Base-by-base conservation (phyloP, 2,329 filamentous ascomycete genomes). In the Torrubiellomyces zombiae region DNA sequence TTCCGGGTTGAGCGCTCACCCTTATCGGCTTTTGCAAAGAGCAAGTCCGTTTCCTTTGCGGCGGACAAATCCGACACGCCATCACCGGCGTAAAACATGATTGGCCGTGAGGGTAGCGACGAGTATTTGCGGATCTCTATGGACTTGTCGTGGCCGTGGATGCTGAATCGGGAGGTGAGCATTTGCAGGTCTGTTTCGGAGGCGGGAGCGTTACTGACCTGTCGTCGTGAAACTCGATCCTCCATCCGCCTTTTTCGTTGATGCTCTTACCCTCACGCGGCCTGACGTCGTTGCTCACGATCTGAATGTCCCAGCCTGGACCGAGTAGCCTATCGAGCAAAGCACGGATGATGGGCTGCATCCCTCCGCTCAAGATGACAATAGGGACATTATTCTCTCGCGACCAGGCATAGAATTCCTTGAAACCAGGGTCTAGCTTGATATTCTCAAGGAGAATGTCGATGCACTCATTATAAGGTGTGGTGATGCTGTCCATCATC, bases 141-240 rank as follows among this genome's bases (percentile, higher is more conserved):
- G 14, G 76, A 85, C 67, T 98, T 98, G 63, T 98, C 86, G 47
- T 98, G 89, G n/a, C 89, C 89, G 42, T 91, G 91, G 30, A 74
- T 65, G 44, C 77, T 80, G 33, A 19, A 8, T 18, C 4, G 19
- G 7, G 18, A 15, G 10, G n/a, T 18, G 3, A 21, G 14, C 11
- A 26, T 15, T 3, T 5, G 15, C 16, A 14, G 7, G 6, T 7
- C 2, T n/a, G 9, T 11, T 11, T 18, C 10, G 11, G 15, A 3
- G 21, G 9, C 4, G 21, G 5, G n/a, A 28, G 23, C 20, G 21
- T 26, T 28, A 42, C 51, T 44, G 44, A 75, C 70, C 70, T 82
- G 32, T 86, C 81, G 47, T 98, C 85, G 43, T 82, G 83, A 54
- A 75, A 98, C 30, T 69, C 60, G 39, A 98, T 86, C 43, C 75